phyloP scores from a whole-genome alignment of 305 asterid genomes.

The Solanum chacoense region DNA sequence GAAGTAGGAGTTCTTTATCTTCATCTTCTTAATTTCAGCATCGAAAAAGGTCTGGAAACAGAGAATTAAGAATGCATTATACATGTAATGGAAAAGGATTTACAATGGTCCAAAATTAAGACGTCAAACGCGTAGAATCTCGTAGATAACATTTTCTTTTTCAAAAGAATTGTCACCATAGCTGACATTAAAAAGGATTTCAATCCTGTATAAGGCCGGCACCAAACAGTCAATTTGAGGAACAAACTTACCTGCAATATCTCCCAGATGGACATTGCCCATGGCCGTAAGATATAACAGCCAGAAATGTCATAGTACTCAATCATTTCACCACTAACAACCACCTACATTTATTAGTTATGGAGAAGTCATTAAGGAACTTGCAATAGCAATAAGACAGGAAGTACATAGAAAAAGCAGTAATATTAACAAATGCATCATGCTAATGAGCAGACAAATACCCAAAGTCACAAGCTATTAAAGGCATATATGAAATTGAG shows the following conservation, averaged over 20 bases:
- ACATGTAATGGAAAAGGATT: background rate
- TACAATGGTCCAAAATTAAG: background rate
- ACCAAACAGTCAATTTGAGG: background rate
- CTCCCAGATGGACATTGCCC: constrained; percentile 98
- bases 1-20: constrained; percentile 81
- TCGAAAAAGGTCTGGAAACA: constrained; percentile 60
- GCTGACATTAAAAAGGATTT: background rate
- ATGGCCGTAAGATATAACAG: constrained; percentile 89
- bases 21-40: constrained; percentile 95
- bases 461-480: background rate
- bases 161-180: background rate
- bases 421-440: background rate
- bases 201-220: background rate
- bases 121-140: background rate
- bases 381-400: background rate
- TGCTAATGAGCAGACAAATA: background rate
- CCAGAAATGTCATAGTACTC: constrained; percentile 97
- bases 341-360: constrained; percentile 40
- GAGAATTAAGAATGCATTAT: background rate
- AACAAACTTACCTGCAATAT: constrained; percentile 62
- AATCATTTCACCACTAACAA: constrained; percentile 78
- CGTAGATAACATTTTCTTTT: background rate
- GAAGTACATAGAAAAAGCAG: background rate
- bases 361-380: background rate
- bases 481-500: background rate